These are phyloP conservation scores for Verruconis gallopava DNA, from an alignment of 2,329 filamentous ascomycete genomes.

Conservation along the genomic window DNA sequence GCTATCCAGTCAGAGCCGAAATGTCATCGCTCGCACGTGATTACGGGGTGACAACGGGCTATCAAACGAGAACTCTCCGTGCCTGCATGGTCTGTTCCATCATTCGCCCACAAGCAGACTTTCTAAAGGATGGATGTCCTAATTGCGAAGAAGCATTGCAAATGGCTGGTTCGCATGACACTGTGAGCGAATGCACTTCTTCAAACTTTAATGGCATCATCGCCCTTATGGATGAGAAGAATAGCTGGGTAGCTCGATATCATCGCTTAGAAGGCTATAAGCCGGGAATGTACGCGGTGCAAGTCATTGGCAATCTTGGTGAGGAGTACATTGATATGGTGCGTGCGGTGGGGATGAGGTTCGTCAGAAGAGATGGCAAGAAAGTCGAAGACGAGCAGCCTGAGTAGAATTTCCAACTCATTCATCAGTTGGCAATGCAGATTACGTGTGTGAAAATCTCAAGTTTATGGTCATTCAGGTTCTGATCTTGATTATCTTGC, in stretches of 20 bases:
- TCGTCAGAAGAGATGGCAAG: slow-evolving; percentile 38
- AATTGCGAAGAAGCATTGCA: slow-evolving; percentile 93
- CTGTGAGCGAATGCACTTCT: slow-evolving; percentile 84
- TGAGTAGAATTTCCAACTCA: neutral
- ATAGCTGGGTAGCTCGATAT: slow-evolving; percentile 94
- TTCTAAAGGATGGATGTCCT: slow-evolving; percentile 77
- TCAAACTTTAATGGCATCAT: slow-evolving; percentile 93
- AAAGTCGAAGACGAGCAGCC: slow-evolving; percentile 2
- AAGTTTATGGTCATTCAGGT: no score
- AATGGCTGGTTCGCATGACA: slow-evolving; percentile 64
- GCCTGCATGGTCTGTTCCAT: slow-evolving; percentile 99
- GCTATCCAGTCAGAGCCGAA: no score
- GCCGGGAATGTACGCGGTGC: slow-evolving; percentile 81
- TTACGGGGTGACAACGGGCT: neutral
- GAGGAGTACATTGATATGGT: slow-evolving; percentile 43
- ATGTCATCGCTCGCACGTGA: neutral
- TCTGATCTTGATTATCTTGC: no score
- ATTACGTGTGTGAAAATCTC: no score
- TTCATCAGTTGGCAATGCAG: no score
- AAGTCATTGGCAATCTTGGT: slow-evolving; percentile 67
- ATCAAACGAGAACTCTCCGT: slow-evolving; percentile 56
- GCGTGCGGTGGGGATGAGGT: slow-evolving; percentile 47
- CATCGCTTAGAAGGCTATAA: slow-evolving; percentile 84
- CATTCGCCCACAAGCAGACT: slow-evolving; percentile 71
- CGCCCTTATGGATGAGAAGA: slow-evolving; percentile 65